Evolutionary conservation across 2,329 filamentous ascomycete genomes (phyloP).

Genomic region (Cladosporium austrohemisphaericum): DNA sequence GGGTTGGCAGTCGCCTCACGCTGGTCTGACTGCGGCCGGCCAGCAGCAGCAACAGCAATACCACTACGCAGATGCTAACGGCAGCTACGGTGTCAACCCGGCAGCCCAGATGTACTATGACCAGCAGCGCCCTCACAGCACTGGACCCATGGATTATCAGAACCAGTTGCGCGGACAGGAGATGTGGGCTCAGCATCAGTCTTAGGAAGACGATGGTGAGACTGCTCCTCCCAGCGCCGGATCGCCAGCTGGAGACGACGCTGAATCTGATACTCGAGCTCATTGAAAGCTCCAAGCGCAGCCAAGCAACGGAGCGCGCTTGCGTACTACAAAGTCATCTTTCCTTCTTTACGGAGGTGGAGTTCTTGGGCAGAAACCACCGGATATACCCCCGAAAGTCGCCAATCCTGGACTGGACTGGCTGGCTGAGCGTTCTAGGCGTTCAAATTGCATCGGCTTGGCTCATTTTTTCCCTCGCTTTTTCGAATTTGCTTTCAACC

Average conservation of each 20-base stretch:
- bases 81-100: constrained; percentile 45
- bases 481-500: constrained; percentile 5
- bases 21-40: constrained; percentile 64
- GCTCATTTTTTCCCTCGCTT: constrained; percentile 9
- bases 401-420: constrained; percentile 9
- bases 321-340: constrained; percentile 8
- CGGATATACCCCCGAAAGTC: constrained; percentile 15
- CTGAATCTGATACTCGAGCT: neutral
- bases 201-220: constrained; percentile 12
- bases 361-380: constrained; percentile 14
- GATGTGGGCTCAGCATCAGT: constrained; percentile 51
- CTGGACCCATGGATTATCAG: constrained; percentile 60
- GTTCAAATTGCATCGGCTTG: constrained; percentile 14
- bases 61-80: constrained; percentile 69
- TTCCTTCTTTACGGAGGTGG: constrained; percentile 15
- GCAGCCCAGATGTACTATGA: constrained; percentile 76
- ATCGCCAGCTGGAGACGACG: constrained; percentile 3
- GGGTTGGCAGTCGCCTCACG: constrained; percentile 84
- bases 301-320: constrained; percentile 10
- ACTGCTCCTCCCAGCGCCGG: neutral
- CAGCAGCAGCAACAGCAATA: constrained; percentile 65
- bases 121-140: constrained; percentile 65
- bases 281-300: neutral
- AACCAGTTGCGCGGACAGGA: constrained; percentile 55
- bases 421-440: constrained; percentile 13